phyloP scores from a whole-genome alignment of 2,329 filamentous ascomycete genomes.

The Periconia sp. region DNA sequence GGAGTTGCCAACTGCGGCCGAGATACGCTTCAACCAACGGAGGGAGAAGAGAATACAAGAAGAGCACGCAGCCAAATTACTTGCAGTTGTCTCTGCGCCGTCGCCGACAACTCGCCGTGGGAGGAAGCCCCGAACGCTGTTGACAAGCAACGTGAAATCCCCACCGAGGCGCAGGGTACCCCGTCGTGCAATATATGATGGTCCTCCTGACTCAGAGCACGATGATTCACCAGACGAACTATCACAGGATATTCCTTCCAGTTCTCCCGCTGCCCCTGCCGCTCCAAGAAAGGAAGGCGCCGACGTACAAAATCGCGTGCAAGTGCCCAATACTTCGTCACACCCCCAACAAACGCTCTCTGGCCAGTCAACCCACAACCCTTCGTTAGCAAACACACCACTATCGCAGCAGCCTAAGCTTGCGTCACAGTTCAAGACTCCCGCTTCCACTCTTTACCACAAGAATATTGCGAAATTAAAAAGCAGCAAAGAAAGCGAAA shows the following conservation, averaged over 20 bases:
- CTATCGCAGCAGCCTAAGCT: slow-evolving; percentile 26
- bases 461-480: slow-evolving; percentile 16
- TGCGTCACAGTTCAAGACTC: slow-evolving; percentile 18
- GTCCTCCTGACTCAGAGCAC: slow-evolving; percentile 21
- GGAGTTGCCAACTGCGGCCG: slow-evolving; percentile 24
- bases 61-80: slow-evolving; percentile 21
- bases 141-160: slow-evolving; percentile 25
- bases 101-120: slow-evolving; percentile 12
- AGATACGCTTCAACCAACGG: slow-evolving; percentile 21
- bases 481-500: slow-evolving; percentile 40
- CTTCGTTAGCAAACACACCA: slow-evolving; percentile 20
- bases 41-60: slow-evolving; percentile 25
- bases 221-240: slow-evolving; percentile 24
- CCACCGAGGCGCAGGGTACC: slow-evolving; percentile 18
- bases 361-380: slow-evolving; percentile 16
- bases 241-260: slow-evolving; percentile 18
- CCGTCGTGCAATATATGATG: slow-evolving; percentile 5
- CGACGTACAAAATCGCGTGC: slow-evolving; percentile 22
- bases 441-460: slow-evolving; percentile 18
- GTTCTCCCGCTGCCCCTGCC: slow-evolving; percentile 8
- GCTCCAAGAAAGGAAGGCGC: not conserved
- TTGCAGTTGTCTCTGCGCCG: slow-evolving; percentile 33
- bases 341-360: slow-evolving; percentile 32
- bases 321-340: slow-evolving; percentile 43
- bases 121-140: slow-evolving; percentile 9